Evolutionary conservation across 768 basidiomycete species (phyloP).

Genomic region (Lanmaoa pseudosensibilis): DNA sequence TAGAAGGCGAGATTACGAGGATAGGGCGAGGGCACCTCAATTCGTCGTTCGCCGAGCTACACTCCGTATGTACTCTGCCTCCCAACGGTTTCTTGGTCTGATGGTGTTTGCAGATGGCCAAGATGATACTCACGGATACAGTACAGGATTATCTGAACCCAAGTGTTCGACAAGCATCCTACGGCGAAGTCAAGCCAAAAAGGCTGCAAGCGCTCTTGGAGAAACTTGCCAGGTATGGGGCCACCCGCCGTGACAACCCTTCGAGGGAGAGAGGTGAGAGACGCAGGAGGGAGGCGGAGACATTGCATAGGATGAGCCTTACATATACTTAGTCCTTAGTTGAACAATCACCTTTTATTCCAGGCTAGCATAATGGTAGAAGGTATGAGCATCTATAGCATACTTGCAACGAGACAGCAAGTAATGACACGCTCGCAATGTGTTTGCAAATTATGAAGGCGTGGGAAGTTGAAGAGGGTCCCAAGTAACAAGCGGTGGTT

Average conservation of each 20-base stretch:
- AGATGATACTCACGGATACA: slow-evolving; percentile 69
- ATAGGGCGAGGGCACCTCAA: slow-evolving; percentile 71
- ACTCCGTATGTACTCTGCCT: slow-evolving; percentile 51
- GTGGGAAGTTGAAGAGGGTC: slow-evolving; percentile 27
- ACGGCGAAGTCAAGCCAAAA: slow-evolving; percentile 65
- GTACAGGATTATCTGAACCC: slow-evolving; percentile 82
- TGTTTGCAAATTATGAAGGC: slow-evolving; percentile 7
- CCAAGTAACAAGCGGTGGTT: slow-evolving; percentile 34
- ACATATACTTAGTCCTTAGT: slow-evolving; percentile 14
- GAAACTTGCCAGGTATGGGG: slow-evolving; percentile 71
- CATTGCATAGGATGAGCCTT: slow-evolving; percentile 57
- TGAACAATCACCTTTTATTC: slow-evolving; percentile 8
- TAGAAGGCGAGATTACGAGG: slow-evolving; percentile 81
- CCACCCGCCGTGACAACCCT: slow-evolving; percentile 55
- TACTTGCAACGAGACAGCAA: slow-evolving; percentile 14
- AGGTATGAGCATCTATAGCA: slow-evolving; percentile 22
- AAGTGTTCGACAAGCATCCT: slow-evolving; percentile 64
- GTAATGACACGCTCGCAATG: slow-evolving; percentile 6
- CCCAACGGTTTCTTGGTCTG: background rate
- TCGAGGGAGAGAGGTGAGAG: slow-evolving; percentile 69
- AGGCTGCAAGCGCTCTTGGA: slow-evolving; percentile 73
- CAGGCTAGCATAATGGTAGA: slow-evolving; percentile 1
- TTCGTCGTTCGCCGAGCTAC: slow-evolving; percentile 76
- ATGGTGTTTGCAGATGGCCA: slow-evolving; percentile 51
- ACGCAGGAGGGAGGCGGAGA: slow-evolving; percentile 75